A percentile compares a stretch with the other conserved stretches of the same genome.
Conservation (phyloP, 768 basidiomycete species). For the Hemileccinum rubropunctum region DNA sequence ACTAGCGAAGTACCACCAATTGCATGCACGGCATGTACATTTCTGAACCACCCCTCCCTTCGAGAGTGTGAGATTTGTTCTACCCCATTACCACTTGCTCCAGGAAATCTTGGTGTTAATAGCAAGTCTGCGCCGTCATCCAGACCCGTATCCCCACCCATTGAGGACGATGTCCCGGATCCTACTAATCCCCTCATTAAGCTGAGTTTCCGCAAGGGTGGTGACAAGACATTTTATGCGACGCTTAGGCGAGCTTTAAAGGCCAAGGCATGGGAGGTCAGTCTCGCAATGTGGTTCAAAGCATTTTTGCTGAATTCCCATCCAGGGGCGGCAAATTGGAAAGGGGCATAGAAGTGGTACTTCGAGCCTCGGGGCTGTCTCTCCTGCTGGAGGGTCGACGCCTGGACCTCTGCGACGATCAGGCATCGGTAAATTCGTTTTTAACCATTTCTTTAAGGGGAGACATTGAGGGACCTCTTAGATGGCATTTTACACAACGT, state of each 20-base stretch:
- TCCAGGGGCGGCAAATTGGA: conserved; percentile 32
- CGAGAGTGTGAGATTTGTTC: conserved; percentile 82
- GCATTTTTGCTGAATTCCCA: neutral
- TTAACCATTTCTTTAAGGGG: neutral
- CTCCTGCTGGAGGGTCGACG: conserved; percentile 17
- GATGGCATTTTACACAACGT: conserved; percentile 83
- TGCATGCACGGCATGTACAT: conserved; percentile 87
- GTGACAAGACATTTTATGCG: conserved; percentile 80
- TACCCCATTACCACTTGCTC: conserved; percentile 52
- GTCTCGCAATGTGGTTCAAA: conserved; percentile 8
- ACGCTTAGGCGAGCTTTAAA: conserved; percentile 68
- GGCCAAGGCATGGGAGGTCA: conserved; percentile 74
- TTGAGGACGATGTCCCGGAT: conserved; percentile 22
- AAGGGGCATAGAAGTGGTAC: conserved; percentile 17
- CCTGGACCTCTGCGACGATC: conserved; percentile 20
- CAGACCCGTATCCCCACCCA: conserved; percentile 53
- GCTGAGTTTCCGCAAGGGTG: conserved; percentile 89
- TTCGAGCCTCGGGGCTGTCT: conserved; percentile 18
- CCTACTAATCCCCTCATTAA: conserved; percentile 55
- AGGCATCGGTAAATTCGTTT: conserved; percentile 27
- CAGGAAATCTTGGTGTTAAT: conserved; percentile 19
- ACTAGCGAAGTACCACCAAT: conserved; percentile 35
- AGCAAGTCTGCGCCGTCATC: conserved; percentile 66
- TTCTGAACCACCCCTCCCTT: conserved; percentile 80
- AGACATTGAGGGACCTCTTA: conserved; percentile 29